Conservation (phyloP, 1,139 yeast species). For the Hyphopichia wangnamkhiaoensis region DNA sequence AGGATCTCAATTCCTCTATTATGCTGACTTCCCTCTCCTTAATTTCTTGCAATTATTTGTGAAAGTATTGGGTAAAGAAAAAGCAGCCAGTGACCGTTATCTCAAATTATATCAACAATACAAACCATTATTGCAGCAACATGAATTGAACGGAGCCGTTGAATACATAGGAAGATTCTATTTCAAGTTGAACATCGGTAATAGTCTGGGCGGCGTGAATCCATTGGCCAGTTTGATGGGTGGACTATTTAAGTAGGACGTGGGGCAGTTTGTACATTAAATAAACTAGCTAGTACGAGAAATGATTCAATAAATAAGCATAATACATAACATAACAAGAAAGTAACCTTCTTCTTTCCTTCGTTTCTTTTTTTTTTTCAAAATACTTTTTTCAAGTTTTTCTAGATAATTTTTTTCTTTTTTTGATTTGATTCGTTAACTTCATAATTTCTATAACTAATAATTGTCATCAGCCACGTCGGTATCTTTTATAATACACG, state of each 20-base stretch:
- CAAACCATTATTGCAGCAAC: constrained; percentile 28
- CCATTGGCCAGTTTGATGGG: constrained; percentile 86
- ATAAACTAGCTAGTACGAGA: no score
- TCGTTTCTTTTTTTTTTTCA: no score
- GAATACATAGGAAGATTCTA: constrained; percentile 51
- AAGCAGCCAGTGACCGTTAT: constrained; percentile 50
- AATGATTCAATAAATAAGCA: not conserved
- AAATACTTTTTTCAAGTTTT: no score
- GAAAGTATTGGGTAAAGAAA: constrained; percentile 59
- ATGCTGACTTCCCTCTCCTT: constrained; percentile 39
- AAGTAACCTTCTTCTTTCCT: no score
- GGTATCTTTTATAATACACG: constrained; percentile 44
- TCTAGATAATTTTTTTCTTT: no score
- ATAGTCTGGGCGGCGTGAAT: constrained; percentile 60
- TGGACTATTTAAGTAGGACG: constrained; percentile 54
- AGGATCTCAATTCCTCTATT: constrained; percentile 17
- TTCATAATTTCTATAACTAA: not conserved
- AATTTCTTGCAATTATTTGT: constrained; percentile 73
- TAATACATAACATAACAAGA: no score
- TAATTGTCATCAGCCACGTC: constrained; percentile 1
- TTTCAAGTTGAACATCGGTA: constrained; percentile 46
- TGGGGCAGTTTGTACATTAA: no score
- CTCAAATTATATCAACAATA: constrained; percentile 51
- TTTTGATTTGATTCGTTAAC: not conserved
- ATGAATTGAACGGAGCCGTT: constrained; percentile 40